Conservation (phyloP, 2,329 filamentous ascomycete genomes). For the Fusarium armeniacum region DNA sequence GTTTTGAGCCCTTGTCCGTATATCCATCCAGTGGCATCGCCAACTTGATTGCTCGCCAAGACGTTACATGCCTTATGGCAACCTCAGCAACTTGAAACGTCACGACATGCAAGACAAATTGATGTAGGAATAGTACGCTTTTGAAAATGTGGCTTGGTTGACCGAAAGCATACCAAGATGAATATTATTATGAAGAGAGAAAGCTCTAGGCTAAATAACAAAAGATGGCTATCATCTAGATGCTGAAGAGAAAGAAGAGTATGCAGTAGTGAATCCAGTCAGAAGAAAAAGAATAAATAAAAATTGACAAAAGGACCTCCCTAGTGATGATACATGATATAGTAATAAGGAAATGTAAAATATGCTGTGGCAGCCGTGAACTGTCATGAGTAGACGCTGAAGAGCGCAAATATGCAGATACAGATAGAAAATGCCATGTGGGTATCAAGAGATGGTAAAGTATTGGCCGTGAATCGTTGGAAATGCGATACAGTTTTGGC, state of each 20-base stretch:
- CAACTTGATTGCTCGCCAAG: conserved; percentile 12
- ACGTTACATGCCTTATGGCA: conserved; percentile 19
- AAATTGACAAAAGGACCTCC: conserved; percentile 27
- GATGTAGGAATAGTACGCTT: background rate
- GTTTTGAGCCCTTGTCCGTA: conserved; percentile 23
- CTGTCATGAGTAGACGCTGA: conserved; percentile 32
- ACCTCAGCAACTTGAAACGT: conserved; percentile 10
- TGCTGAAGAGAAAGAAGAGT: conserved; percentile 16
- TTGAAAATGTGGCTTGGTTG: conserved; percentile 1
- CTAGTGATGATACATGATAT: conserved; percentile 30
- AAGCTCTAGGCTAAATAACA: conserved; percentile 20
- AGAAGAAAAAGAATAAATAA: conserved; percentile 2
- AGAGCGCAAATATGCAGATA: conserved; percentile 20
- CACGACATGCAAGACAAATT: background rate
- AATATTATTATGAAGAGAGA: conserved; percentile 20
- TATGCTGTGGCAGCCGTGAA: conserved; percentile 44
- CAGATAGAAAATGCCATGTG: conserved; percentile 29
- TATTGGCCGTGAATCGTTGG: conserved; percentile 49
- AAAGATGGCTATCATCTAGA: conserved; percentile 21
- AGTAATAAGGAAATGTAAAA: conserved; percentile 31
- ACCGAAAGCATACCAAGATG: conserved; percentile 14
- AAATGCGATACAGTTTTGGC: conserved; percentile 28
- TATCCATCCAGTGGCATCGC: conserved; percentile 15
- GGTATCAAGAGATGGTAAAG: conserved; percentile 50
- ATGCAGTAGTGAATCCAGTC: conserved; percentile 4